Conservation (phyloP, 352 stramenopile species). For the Phytopythium aichiense region DNA sequence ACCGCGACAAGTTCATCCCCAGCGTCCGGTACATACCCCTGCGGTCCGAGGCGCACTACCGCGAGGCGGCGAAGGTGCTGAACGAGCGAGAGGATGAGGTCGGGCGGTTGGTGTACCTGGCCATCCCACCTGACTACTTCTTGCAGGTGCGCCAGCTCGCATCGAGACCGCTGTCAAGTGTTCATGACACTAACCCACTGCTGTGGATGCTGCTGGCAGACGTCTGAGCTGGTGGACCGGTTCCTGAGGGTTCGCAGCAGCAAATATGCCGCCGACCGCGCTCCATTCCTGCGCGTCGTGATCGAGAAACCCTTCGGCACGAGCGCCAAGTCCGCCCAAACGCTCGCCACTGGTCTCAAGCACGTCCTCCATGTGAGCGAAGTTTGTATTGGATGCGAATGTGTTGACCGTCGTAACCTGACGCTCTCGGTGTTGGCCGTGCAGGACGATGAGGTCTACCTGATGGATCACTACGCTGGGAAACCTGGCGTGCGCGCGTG, state of each 20-base stretch:
- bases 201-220: constrained; percentile 11
- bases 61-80: constrained; percentile 14
- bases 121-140: constrained; percentile 72
- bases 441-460: constrained; percentile 54
- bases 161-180: background rate
- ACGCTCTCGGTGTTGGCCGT: background rate
- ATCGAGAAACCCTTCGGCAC: constrained; percentile 81
- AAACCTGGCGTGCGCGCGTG: constrained; percentile 65
- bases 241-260: constrained; percentile 21
- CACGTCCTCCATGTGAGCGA: constrained; percentile 28
- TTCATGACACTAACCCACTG: background rate
- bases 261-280: background rate
- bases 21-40: constrained; percentile 48
- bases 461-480: constrained; percentile 88
- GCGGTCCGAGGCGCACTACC: constrained; percentile 26
- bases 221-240: constrained; percentile 24
- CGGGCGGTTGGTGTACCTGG: constrained; percentile 69
- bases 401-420: no score
- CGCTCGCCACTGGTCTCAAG: constrained; percentile 36
- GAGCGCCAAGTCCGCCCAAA: constrained; percentile 43
- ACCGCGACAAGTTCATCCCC: constrained; percentile 25
- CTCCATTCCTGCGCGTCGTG: constrained; percentile 59
- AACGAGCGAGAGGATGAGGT: constrained; percentile 15
- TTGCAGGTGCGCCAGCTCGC: constrained; percentile 23
- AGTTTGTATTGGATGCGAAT: constrained; percentile 4